These are phyloP conservation scores for Parietichytrium sp. DNA, from an alignment of 108 stramenopile genomes.

Conservation along the genomic window DNA sequence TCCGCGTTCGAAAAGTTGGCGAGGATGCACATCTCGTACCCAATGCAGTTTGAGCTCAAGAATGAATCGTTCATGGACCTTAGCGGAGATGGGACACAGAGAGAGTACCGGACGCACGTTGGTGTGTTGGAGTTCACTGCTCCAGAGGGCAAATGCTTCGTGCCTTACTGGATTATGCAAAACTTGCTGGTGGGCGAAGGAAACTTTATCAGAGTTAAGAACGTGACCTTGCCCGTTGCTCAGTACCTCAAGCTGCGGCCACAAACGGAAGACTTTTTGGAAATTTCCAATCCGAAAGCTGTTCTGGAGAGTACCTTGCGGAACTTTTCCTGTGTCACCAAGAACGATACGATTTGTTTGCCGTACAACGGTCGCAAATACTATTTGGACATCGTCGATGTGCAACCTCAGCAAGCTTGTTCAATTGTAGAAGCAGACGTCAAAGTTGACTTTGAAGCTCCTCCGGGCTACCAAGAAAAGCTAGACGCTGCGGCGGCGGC, in stretches of 20 bases:
- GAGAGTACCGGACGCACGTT: conserved; percentile 71
- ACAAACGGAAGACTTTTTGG: conserved; percentile 96
- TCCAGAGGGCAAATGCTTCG: conserved; percentile 91
- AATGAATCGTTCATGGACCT: background rate
- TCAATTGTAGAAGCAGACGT: conserved; percentile 69
- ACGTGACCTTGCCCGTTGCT: conserved; percentile 87
- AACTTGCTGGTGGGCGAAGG: conserved; percentile 86
- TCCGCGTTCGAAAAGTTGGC: conserved; percentile 93
- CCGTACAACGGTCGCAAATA: conserved; percentile 94
- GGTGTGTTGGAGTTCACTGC: conserved; percentile 99
- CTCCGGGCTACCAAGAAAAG: conserved; percentile 62
- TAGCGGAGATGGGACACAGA: background rate
- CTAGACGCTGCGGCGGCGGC: background rate
- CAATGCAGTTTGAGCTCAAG: conserved; percentile 83
- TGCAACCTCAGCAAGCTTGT: conserved; percentile 68
- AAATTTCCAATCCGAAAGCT: conserved; percentile 95
- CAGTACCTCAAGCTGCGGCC: conserved; percentile 96
- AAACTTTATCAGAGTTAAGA: conserved; percentile 82
- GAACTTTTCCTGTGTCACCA: conserved; percentile 94
- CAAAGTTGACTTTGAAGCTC: conserved; percentile 67
- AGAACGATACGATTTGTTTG: conserved; percentile 90
- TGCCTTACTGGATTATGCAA: conserved; percentile 99
- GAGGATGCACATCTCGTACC: conserved; percentile 71
- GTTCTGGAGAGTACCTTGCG: conserved; percentile 91
- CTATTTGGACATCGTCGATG: conserved; percentile 89